Conservation (phyloP, 768 basidiomycete species). For the Agrocybe chaxingu region DNA sequence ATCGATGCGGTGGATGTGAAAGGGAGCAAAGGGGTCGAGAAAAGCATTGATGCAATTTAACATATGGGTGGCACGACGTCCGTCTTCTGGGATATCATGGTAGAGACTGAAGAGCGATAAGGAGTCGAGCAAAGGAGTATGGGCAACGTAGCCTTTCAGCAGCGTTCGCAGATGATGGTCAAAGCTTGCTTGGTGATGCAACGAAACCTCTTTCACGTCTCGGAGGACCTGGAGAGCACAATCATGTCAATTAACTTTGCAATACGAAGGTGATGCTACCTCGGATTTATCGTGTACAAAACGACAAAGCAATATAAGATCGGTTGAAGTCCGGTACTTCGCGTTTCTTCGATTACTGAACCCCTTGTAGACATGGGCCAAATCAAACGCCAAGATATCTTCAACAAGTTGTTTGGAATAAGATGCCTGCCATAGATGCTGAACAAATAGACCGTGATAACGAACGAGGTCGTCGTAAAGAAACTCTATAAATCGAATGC, state of each 20-base stretch:
- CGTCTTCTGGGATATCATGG: no score
- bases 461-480: neutral
- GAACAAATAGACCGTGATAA: neutral
- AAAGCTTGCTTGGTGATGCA: no score
- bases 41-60: no score
- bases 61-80: no score
- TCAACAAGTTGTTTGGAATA: neutral
- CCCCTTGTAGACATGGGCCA: neutral
- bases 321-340: conserved; percentile 13
- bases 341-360: conserved; percentile 5
- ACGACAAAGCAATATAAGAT: conserved; percentile 25
- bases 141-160: no score
- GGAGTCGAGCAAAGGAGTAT: no score
- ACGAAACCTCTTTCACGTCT: no score
- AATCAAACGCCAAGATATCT: neutral
- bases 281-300: conserved; percentile 16
- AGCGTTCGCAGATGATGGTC: no score
- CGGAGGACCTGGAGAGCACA: neutral
- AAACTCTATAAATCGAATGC: conserved; percentile 1
- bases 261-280: neutral
- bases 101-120: no score
- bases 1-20: no score
- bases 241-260: neutral
- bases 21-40: no score
- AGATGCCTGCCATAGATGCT: neutral